A percentile compares a stretch with the other conserved stretches of the same genome.
phyloP scores from a whole-genome alignment of 2,329 filamentous ascomycete genomes.

The Alternaria conjuncta region DNA sequence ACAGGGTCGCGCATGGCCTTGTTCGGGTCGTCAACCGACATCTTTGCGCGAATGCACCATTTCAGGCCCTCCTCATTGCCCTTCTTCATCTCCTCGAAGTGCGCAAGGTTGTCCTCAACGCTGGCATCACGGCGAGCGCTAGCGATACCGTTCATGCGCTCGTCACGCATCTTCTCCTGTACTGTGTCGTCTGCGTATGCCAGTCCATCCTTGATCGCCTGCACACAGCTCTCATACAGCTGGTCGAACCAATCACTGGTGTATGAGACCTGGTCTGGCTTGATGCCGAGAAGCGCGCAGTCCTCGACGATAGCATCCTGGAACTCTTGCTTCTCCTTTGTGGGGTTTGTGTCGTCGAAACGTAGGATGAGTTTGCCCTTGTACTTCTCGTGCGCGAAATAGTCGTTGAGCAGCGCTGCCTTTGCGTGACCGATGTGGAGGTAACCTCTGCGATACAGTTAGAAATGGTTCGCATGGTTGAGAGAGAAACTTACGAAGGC shows the following conservation, averaged over 20 bases:
- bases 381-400: conserved; percentile 94
- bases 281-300: conserved; percentile 87
- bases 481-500: conserved; percentile 71
- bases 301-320: conserved; percentile 94
- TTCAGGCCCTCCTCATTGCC: conserved; percentile 78
- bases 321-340: conserved; percentile 96
- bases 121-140: conserved; percentile 80
- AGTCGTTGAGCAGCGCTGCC: conserved; percentile 91
- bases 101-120: conserved; percentile 82
- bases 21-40: conserved; percentile 89
- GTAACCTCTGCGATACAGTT: conserved; percentile 64
- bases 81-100: conserved; percentile 92
- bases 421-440: conserved; percentile 97
- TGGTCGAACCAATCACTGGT: conserved; percentile 96
- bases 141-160: conserved; percentile 83
- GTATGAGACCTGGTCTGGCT: conserved; percentile 83
- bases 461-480: not conserved
- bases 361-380: conserved; percentile 88
- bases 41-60: conserved; percentile 95
- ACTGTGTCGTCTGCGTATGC: conserved; percentile 96
- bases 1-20: conserved; percentile 96
- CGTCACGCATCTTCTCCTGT: conserved; percentile 82
- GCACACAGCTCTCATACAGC: conserved; percentile 83
- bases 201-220: conserved; percentile 83
- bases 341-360: conserved; percentile 97